Conservation (phyloP, 2,329 filamentous ascomycete species). For the Sarocladiaceae sp. region DNA sequence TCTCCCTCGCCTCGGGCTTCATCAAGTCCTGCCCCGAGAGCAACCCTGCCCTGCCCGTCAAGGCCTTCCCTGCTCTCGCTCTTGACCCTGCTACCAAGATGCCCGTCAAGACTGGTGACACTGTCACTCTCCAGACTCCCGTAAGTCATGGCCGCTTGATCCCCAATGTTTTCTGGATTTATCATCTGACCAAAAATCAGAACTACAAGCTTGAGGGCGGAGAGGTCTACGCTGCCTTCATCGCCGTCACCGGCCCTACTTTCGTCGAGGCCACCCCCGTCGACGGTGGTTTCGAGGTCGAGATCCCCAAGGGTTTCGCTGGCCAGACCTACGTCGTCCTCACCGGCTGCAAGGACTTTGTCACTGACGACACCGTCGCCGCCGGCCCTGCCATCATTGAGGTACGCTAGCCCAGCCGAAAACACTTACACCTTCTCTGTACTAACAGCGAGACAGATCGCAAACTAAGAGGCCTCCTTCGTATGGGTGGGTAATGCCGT, state of each 20-base stretch:
- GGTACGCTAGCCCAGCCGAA: background rate
- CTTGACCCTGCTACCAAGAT: slow-evolving; percentile 17
- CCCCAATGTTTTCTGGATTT: background rate
- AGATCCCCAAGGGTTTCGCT: slow-evolving; percentile 21
- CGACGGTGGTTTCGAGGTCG: slow-evolving; percentile 17
- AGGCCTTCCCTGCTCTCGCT: slow-evolving; percentile 48
- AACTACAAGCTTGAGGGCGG: slow-evolving; percentile 19
- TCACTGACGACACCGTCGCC: slow-evolving; percentile 29
- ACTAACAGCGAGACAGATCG: too few species aligned
- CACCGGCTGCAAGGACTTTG: slow-evolving; percentile 26
- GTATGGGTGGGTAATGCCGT: too few species aligned
- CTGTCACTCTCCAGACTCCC: slow-evolving; percentile 20
- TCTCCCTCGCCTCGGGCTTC: slow-evolving; percentile 58
- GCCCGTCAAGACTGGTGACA: slow-evolving; percentile 18
- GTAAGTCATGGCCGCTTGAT: slow-evolving; percentile 17
- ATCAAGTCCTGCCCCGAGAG: slow-evolving; percentile 49
- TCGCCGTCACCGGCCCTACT: slow-evolving; percentile 20
- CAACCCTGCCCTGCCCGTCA: slow-evolving; percentile 52
- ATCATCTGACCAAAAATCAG: background rate
- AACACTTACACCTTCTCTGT: background rate
- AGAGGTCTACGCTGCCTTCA: slow-evolving; percentile 27
- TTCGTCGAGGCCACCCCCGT: slow-evolving; percentile 17
- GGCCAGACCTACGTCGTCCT: slow-evolving; percentile 36
- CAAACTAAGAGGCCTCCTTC: too few species aligned
- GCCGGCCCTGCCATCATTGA: slow-evolving; percentile 31